Percentiles rank a stretch among this genome's conserved stretches.
phyloP scores from a whole-genome alignment of 2,329 filamentous ascomycete genomes.

The Fusarium kyushuense region DNA sequence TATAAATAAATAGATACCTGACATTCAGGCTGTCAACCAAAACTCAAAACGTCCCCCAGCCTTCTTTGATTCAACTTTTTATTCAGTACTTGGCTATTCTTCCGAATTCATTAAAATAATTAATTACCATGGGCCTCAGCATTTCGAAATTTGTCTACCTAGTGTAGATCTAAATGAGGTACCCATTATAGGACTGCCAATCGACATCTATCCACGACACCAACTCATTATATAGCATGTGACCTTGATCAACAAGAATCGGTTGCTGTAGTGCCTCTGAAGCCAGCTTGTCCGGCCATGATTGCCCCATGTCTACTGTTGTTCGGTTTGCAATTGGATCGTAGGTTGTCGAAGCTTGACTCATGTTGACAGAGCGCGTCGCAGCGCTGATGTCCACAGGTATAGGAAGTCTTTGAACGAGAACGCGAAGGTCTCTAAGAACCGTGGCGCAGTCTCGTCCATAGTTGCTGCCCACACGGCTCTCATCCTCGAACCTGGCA shows the following conservation, averaged over 20 bases:
- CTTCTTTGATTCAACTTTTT: background rate
- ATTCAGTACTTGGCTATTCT: background rate
- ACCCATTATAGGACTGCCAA: slow-evolving; percentile 50
- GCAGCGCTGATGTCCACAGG: slow-evolving; percentile 28
- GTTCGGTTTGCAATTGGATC: slow-evolving; percentile 37
- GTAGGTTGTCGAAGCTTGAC: slow-evolving; percentile 32
- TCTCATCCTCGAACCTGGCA: slow-evolving; percentile 57
- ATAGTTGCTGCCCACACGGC: slow-evolving; percentile 54
- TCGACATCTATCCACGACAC: slow-evolving; percentile 55
- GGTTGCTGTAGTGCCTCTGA: slow-evolving; percentile 41
- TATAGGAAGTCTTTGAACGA: slow-evolving; percentile 53
- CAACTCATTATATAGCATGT: slow-evolving; percentile 53
- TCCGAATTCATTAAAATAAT: background rate
- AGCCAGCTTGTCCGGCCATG: slow-evolving; percentile 39
- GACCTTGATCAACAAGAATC: slow-evolving; percentile 49
- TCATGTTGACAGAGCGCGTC: slow-evolving; percentile 9
- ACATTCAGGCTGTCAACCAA: background rate
- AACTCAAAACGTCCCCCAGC: background rate
- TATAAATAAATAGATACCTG: background rate
- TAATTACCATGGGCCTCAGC: background rate
- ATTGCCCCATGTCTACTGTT: slow-evolving; percentile 39
- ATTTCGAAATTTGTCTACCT: background rate
- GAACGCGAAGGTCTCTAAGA: slow-evolving; percentile 53
- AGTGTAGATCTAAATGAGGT: slow-evolving; percentile 37
- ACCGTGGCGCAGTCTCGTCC: slow-evolving; percentile 55